Percentiles rank a stretch among this genome's conserved stretches.
These are phyloP conservation scores for Penicillium sp. DNA, from an alignment of 2,329 filamentous ascomycete species.

Conservation along the genomic window DNA sequence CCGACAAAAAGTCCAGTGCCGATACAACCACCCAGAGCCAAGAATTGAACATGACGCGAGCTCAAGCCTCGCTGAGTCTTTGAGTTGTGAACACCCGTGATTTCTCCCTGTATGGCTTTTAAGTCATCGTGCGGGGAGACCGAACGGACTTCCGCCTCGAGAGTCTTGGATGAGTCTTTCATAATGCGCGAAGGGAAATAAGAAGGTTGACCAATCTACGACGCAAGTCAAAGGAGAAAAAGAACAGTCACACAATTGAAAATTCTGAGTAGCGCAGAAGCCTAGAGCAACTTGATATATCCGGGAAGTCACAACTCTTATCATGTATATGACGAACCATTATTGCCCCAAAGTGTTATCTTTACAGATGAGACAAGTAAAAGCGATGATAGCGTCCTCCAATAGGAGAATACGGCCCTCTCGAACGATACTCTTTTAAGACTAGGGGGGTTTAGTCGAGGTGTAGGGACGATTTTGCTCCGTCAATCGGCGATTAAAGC, in stretches of 20 bases:
- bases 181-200: background rate
- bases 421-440: background rate
- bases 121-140: constrained; percentile 4
- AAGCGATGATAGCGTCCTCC: background rate
- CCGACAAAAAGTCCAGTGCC: constrained; percentile 57
- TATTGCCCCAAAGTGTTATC: background rate
- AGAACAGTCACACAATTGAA: background rate
- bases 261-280: background rate
- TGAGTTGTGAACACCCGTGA: background rate
- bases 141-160: constrained; percentile 2
- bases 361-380: background rate
- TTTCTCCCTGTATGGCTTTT: constrained; percentile 9
- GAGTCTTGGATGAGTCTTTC: constrained; percentile 3
- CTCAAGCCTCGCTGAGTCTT: constrained; percentile 25
- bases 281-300: background rate
- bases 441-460: background rate
- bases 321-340: background rate
- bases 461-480: background rate
- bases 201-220: background rate
- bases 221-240: background rate
- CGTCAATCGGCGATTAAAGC: background rate
- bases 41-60: constrained; percentile 31
- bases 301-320: background rate
- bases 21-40: constrained; percentile 36
- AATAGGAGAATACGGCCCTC: background rate